Percentiles rank a stretch among this genome's conserved stretches.
Conservation (phyloP, 139 green algal genomes). For the Chlamydomonas schloesseri region DNA sequence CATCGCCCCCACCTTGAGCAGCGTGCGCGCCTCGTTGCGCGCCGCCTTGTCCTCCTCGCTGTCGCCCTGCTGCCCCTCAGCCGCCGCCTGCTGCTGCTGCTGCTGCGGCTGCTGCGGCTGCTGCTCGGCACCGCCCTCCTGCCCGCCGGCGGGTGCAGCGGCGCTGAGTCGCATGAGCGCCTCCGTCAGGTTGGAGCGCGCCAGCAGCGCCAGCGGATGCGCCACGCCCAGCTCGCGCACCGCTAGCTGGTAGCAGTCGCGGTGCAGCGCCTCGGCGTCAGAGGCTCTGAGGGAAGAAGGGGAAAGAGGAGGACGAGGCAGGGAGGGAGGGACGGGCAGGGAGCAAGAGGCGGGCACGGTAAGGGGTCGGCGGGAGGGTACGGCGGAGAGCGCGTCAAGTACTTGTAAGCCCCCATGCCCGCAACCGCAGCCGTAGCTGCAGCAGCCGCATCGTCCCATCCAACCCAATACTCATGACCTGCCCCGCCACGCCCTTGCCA, state of each 20-base stretch:
- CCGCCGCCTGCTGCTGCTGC: background rate
- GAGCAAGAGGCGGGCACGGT: background rate
- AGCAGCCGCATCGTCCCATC: no score
- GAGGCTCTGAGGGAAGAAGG: background rate
- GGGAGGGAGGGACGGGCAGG: background rate
- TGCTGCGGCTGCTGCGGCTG: no score
- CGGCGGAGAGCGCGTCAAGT: no score
- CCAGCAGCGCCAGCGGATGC: conserved; percentile 37
- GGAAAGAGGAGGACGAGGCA: background rate
- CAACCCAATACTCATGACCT: no score
- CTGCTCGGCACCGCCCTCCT: background rate
- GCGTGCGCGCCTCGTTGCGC: background rate
- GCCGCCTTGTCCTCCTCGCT: conserved; percentile 6
- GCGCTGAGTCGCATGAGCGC: conserved; percentile 6
- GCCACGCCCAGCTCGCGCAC: background rate
- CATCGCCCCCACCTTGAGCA: conserved; percentile 20
- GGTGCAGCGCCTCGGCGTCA: conserved; percentile 16
- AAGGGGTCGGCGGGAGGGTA: no score
- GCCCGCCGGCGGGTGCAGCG: no score
- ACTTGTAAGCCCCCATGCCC: no score
- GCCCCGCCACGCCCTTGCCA: no score
- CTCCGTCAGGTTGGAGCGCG: conserved; percentile 33
- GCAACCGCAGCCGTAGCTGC: no score
- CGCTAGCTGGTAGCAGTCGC: conserved; percentile 9
- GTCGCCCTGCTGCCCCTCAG: background rate